phyloP scores from a whole-genome alignment of 352 stramenopile genomes.

The Globisporangium recalcitrans region DNA sequence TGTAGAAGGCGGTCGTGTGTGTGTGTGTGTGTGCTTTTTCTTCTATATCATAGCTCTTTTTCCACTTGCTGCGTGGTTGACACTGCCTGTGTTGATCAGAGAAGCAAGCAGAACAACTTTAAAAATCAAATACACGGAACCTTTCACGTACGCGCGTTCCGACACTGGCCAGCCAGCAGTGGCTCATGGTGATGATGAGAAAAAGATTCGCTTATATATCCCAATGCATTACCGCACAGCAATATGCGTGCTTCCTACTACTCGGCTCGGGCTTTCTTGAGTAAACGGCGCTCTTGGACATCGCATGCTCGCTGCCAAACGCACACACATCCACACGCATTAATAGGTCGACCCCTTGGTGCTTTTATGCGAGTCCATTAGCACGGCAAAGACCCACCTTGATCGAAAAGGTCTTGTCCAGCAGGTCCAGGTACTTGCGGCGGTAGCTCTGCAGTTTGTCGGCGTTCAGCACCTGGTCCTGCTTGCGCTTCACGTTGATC shows the following conservation, averaged over 20 bases:
- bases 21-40: background rate
- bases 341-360: background rate
- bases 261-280: constrained; percentile 20
- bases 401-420: constrained; percentile 62
- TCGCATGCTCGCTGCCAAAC: constrained; percentile 25
- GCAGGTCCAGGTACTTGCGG: constrained; percentile 50
- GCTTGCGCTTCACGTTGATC: constrained; percentile 60
- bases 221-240: background rate
- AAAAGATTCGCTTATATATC: background rate
- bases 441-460: constrained; percentile 52
- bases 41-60: constrained; percentile 5
- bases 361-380: background rate
- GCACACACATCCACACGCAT: background rate
- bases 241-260: background rate
- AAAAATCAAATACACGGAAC: constrained; percentile 1
- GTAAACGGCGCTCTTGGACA: constrained; percentile 15
- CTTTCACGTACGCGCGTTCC: background rate
- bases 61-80: background rate
- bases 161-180: background rate
- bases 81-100: no score
- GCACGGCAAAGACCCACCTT: constrained; percentile 24
- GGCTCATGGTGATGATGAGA: background rate
- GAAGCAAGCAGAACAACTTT: background rate
- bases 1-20: background rate
- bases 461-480: constrained; percentile 64